Evolutionary conservation across 2,329 filamentous ascomycete genomes (phyloP).

Genomic region (Calonectria hongkongensis): DNA sequence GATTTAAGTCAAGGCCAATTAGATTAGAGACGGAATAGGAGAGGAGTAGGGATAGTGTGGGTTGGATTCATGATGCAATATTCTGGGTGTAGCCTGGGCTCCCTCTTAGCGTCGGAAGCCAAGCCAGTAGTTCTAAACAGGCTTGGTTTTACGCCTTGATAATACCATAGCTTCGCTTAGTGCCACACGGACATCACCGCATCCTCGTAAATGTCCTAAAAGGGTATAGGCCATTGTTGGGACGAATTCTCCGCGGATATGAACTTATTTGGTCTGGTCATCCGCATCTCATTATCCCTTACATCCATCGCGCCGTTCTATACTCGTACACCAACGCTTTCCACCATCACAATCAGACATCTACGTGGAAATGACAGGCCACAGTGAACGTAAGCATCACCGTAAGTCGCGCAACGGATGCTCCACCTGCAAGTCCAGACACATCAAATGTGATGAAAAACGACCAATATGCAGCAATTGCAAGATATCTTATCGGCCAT

Average conservation of each 20-base stretch:
- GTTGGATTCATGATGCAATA: too few species aligned
- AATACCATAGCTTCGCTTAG: background rate
- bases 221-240: background rate
- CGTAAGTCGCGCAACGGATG: background rate
- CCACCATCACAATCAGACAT: background rate
- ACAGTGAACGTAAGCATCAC: slow-evolving; percentile 4
- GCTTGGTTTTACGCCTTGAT: background rate
- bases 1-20: too few species aligned
- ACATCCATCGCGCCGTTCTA: background rate
- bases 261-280: background rate
- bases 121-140: background rate
- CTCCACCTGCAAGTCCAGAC: slow-evolving; percentile 2
- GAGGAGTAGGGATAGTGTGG: too few species aligned
- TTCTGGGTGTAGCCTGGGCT: too few species aligned
- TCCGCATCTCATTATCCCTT: background rate
- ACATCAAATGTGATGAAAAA: slow-evolving; percentile 12
- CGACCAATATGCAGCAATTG: slow-evolving; percentile 1
- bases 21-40: too few species aligned
- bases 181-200: background rate
- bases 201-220: slow-evolving; percentile 10
- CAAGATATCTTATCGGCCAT: background rate
- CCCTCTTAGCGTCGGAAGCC: too few species aligned
- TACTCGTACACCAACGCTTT: background rate
- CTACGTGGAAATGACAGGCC: background rate
- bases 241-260: background rate